Base-by-base conservation (phyloP, 345 rosid species). In the Eutrema japonicum region DNA sequence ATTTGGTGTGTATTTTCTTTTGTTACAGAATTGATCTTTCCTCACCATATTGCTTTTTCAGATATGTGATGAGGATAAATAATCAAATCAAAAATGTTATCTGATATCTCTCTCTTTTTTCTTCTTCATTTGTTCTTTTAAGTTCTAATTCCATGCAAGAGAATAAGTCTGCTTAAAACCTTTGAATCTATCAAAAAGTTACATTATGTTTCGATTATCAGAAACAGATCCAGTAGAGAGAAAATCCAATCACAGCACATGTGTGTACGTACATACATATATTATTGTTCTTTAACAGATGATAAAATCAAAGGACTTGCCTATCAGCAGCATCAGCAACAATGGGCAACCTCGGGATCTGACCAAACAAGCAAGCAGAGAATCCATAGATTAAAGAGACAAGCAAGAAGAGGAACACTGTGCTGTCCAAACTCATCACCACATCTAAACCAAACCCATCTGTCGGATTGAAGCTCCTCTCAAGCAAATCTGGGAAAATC, bases 261-360 rank as follows among this genome's bases (percentile, higher is more conserved):
- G 75, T 74, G 78, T 30, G 4, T 30, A 18, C 22, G 74, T 41
- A 58, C 45, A 66, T 74, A 67, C 26, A 46, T n/a, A 8, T 32
- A 11, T 32, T 2, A 58, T 32, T 37, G 66, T 38, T 74, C n/a
- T 14, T n/a, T 4, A 60, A 26, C 65, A 60, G 50, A 49, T 8
- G 53, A 18, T 2, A 38, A 38, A n/a, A 62, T 90, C 88, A 94
- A 59, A 86, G 89, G 74, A 89, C 96, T 78, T 91, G 99, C 82
- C 96, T 89, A 57, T 95, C 97, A 72, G 99, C 97, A 73, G 97
- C 99, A 45, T 94, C 98, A 69, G 97, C 97, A 50, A 95, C 97
- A 82, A 95, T 83, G 22, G 99, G 99, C 88, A 95, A 81, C 70
- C 99, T 87, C 1, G 99, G 99, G 43, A 82, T 46, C 79, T 79